phyloP scores from a whole-genome alignment of 495 filamentous ascomycete species.

The Aspergillus cavernicola region DNA sequence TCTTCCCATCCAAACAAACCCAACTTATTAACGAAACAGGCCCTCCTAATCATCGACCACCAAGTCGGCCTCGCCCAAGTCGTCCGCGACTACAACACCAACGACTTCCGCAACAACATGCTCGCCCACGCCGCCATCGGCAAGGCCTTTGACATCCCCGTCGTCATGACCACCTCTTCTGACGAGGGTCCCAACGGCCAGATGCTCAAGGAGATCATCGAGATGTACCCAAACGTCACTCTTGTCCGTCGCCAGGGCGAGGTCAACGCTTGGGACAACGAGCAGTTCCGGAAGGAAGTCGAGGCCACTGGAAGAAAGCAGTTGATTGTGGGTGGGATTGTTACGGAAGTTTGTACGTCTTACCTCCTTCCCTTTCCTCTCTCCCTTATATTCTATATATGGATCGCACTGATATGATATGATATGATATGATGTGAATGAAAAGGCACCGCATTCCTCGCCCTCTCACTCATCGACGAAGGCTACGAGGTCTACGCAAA shows the following conservation, averaged over 20 bases:
- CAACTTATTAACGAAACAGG: conserved; percentile 12
- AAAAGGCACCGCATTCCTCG: conserved; percentile 63
- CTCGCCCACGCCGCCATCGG: conserved; percentile 65
- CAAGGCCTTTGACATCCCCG: conserved; percentile 65
- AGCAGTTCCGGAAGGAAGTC: conserved; percentile 65
- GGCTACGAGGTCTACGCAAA: conserved; percentile 79
- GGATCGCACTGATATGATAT: no score
- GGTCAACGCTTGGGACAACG: conserved; percentile 78
- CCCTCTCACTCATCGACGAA: conserved; percentile 64
- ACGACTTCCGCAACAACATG: conserved; percentile 62
- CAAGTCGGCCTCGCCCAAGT: conserved; percentile 66
- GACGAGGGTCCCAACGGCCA: conserved; percentile 61
- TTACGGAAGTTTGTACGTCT: conserved; percentile 67
- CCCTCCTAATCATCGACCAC: conserved; percentile 66
- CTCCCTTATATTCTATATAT: not conserved
- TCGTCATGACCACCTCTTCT: conserved; percentile 66
- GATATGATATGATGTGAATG: no score
- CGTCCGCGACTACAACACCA: conserved; percentile 61
- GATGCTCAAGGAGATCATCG: conserved; percentile 64
- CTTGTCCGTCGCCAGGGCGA: conserved; percentile 68
- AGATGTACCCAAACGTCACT: conserved; percentile 64
- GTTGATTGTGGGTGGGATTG: conserved; percentile 70
- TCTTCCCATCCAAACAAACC: not conserved
- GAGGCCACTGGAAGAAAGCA: conserved; percentile 62
- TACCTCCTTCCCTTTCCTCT: not conserved